Evolutionary conservation across 768 basidiomycete genomes (phyloP).

Genomic region (Collybia sordida): DNA sequence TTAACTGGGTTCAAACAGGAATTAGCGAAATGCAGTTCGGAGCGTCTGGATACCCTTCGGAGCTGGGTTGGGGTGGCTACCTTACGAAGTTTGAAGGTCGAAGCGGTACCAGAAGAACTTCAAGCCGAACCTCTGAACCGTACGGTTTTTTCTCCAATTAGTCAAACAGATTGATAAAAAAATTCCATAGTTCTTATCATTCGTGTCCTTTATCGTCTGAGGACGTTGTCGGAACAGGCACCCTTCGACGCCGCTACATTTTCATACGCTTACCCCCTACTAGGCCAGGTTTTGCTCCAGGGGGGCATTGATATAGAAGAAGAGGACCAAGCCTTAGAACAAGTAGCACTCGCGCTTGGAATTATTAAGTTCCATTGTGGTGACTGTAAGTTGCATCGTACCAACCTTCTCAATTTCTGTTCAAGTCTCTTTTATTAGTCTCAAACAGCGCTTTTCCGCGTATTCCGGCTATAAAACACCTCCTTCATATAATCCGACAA

Average conservation of each 20-base stretch:
- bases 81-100: slow-evolving; percentile 67
- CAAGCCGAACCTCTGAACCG: slow-evolving; percentile 68
- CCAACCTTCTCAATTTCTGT: neutral
- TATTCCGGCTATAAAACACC: slow-evolving; percentile 58
- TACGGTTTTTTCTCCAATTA: slow-evolving; percentile 27
- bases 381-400: slow-evolving; percentile 56
- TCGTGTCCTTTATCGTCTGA: slow-evolving; percentile 83
- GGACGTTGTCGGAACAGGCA: slow-evolving; percentile 75
- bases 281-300: slow-evolving; percentile 62
- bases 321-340: slow-evolving; percentile 74
- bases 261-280: slow-evolving; percentile 74
- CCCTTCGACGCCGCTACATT: slow-evolving; percentile 88
- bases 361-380: slow-evolving; percentile 70
- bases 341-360: slow-evolving; percentile 73
- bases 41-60: slow-evolving; percentile 65
- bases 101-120: slow-evolving; percentile 69
- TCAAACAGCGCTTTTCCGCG: slow-evolving; percentile 74
- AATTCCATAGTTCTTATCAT: slow-evolving; percentile 61
- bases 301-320: slow-evolving; percentile 70
- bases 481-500: slow-evolving; percentile 70
- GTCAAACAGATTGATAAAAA: slow-evolving; percentile 1
- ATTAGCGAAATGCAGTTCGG: slow-evolving; percentile 71
- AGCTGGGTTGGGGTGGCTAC: slow-evolving; percentile 84
- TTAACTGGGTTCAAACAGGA: slow-evolving; percentile 37
- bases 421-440: slow-evolving; percentile 42